Base-by-base conservation (phyloP, 805 yeast species). In the Cyberlindnera saturnus region DNA sequence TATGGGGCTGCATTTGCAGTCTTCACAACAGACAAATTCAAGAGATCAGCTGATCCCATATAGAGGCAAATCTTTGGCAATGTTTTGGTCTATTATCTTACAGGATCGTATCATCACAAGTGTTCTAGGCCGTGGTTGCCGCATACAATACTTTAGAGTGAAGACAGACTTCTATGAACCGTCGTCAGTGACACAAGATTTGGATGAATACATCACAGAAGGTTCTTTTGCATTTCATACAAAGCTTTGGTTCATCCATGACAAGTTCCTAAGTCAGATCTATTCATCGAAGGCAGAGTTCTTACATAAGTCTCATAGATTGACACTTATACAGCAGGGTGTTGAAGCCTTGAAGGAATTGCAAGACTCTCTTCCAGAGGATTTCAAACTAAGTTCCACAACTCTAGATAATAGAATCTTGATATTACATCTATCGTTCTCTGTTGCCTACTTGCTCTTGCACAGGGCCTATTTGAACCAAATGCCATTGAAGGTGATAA, bases 101-200 rank as follows among this genome's bases (percentile, higher is more conserved):
- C 67, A 63, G 41, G 67, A 63, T 42, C 46, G 67, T 32, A 48
- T 62, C 18, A 56, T 63, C 6, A 61, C 67, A 1, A 57, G 63
- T 37, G 65, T 57, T 1, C 44, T 63, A 19, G 67, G 67, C 1
- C 49, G 67, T 33, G 67, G 66, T 17, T 59, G 63, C 20, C 51
- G 67, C 15, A 55, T 63, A 10, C 68, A 60, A 39, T 59, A 60
- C 39, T 63, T 59, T 36, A 52, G 66, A 36, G 60, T 62, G n/a
- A 47, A 45, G 11, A 48, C 63, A 13, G 26, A 15, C 6, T 36
- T 36, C 38, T 36, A 36, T 28, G 28, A 19, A 1, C 63, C 66
- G 2, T 61, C 57, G 38, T 55, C 20, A 9, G 20, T 11, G 9
- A 7, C 26, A 18, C 15, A 29, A 15, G 18, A 28, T 7, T 11